A percentile compares a stretch with the other conserved stretches of the same genome.
These are phyloP conservation scores for Parasarocladium wereldwijsianum DNA, from an alignment of 2,329 filamentous ascomycete species.

Conservation along the genomic window DNA sequence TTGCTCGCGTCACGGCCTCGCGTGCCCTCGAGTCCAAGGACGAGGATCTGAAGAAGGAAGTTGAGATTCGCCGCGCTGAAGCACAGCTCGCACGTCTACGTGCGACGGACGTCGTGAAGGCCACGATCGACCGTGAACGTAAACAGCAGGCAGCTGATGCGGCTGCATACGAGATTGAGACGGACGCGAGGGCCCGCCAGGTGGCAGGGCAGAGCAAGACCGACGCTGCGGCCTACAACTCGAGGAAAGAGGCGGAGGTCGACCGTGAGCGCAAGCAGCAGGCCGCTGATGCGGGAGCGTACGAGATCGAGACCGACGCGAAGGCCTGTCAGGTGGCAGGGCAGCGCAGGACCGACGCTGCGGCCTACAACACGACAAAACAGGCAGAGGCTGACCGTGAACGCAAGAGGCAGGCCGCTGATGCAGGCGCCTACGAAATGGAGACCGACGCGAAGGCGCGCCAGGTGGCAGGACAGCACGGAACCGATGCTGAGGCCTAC, in stretches of 20 bases:
- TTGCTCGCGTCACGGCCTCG: slow-evolving; percentile 59
- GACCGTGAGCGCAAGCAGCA: slow-evolving; percentile 48
- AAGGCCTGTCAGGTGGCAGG: too few relatives aligned
- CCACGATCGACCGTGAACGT: slow-evolving; percentile 52
- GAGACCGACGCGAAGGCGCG: slow-evolving; percentile 29
- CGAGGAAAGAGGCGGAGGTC: too few relatives aligned
- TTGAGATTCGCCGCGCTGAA: slow-evolving; percentile 62
- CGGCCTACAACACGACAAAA: slow-evolving; percentile 28
- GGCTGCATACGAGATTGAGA: slow-evolving; percentile 47
- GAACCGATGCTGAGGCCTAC: slow-evolving; percentile 35
- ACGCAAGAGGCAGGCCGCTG: slow-evolving; percentile 42
- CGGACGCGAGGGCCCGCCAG: slow-evolving; percentile 40
- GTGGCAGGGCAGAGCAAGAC: slow-evolving; percentile 35
- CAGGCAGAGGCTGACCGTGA: slow-evolving; percentile 39
- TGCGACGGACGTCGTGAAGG: slow-evolving; percentile 65
- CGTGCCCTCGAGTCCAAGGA: slow-evolving; percentile 62
- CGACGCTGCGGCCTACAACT: slow-evolving; percentile 37
- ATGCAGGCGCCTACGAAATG: slow-evolving; percentile 48
- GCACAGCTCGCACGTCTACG: slow-evolving; percentile 71
- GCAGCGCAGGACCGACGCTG: slow-evolving; percentile 39
- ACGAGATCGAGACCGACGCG: slow-evolving; percentile 37
- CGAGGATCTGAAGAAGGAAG: slow-evolving; percentile 64
- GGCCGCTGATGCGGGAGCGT: slow-evolving; percentile 44
- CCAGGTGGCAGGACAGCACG: too few relatives aligned
- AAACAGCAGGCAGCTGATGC: slow-evolving; percentile 55